These are phyloP conservation scores for Phialemonium atrogriseum DNA, from an alignment of 2,329 filamentous ascomycete species.

Conservation along the genomic window DNA sequence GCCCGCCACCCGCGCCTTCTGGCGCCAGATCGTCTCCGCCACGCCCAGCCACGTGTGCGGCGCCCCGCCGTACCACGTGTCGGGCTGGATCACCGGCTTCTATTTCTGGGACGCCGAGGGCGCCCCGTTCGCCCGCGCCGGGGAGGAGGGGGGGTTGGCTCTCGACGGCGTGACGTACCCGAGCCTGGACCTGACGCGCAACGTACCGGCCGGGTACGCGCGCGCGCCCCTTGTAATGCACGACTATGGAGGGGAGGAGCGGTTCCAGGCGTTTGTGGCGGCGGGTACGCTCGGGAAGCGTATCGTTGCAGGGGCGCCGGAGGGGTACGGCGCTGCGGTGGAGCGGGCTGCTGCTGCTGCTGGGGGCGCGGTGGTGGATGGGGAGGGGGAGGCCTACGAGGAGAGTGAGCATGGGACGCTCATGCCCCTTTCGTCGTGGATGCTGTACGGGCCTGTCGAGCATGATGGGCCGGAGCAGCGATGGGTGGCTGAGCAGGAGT, in stretches of 20 bases:
- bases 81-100: constrained; percentile 42
- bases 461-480: no score
- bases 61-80: constrained; percentile 26
- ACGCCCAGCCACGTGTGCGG: constrained; percentile 19
- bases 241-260: constrained; percentile 17
- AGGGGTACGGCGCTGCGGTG: constrained; percentile 23
- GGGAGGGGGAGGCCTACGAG: no score
- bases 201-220: constrained; percentile 29
- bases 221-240: constrained; percentile 29
- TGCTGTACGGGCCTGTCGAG: constrained; percentile 28
- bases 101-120: constrained; percentile 34
- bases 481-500: no score
- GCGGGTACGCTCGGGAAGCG: constrained; percentile 25
- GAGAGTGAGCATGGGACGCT: constrained; percentile 16
- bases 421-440: constrained; percentile 30
- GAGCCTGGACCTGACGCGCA: no score
- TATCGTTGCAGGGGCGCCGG: constrained; percentile 12
- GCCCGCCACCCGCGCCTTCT: constrained; percentile 28
- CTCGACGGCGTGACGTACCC: constrained; percentile 18
- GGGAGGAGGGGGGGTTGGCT: constrained; percentile 8
- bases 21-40: constrained; percentile 31
- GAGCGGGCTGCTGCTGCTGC: no score
- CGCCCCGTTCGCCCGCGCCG: constrained; percentile 7
- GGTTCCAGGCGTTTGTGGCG: constrained; percentile 25
- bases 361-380: constrained; percentile 7